Percentiles rank a stretch among this genome's conserved stretches.
Conservation (phyloP, 352 stramenopile genomes). For the Pythium angustatum region DNA sequence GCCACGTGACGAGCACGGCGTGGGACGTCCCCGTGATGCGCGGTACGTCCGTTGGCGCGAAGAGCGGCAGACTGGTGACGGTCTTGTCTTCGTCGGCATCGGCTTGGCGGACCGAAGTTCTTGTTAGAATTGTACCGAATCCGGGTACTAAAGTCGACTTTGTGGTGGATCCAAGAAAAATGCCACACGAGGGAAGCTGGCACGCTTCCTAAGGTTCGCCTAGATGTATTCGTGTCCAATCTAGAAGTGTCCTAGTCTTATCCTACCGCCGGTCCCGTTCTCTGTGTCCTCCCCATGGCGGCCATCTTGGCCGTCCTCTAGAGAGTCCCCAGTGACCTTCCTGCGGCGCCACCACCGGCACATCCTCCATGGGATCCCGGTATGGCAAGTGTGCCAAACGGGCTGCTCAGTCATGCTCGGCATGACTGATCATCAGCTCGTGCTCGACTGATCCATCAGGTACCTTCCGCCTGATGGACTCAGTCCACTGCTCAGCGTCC, state of each 20-base stretch:
- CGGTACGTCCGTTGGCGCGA: background rate
- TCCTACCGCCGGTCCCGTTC: background rate
- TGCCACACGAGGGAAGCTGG: constrained; percentile 14
- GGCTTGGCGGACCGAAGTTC: background rate
- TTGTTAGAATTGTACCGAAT: too few species aligned
- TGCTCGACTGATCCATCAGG: background rate
- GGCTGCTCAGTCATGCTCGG: too few species aligned
- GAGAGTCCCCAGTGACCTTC: too few species aligned
- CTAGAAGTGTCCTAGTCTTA: background rate
- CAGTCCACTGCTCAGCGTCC: background rate
- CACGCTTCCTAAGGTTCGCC: constrained; percentile 14
- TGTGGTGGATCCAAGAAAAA: constrained; percentile 9
- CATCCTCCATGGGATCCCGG: too few species aligned
- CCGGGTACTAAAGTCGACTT: background rate
- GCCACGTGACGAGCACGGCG: background rate
- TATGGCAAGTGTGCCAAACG: too few species aligned
- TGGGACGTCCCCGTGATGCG: background rate
- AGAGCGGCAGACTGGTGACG: background rate
- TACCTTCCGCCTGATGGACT: background rate
- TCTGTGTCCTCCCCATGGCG: background rate
- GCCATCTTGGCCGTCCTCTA: too few species aligned
- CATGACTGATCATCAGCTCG: too few species aligned
- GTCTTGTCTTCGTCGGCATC: background rate
- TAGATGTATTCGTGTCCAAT: background rate
- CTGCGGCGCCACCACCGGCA: too few species aligned